These are phyloP conservation scores for Choricystis sp. DNA, from an alignment of 139 green algal species.

Conservation along the genomic window DNA sequence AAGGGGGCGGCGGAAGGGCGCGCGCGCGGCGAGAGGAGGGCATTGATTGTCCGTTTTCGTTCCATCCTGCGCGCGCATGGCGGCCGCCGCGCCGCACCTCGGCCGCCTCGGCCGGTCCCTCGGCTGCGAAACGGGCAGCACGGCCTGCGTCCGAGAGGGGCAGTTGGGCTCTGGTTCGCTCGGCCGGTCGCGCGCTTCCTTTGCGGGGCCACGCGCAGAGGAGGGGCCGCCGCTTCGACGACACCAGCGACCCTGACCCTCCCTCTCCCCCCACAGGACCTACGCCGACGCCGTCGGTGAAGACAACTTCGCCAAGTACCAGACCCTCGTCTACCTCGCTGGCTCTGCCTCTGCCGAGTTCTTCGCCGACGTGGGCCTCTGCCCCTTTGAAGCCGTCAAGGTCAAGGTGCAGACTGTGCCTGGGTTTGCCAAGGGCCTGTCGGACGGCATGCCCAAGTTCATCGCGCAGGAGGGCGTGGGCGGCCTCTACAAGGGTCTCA, in stretches of 20 bases:
- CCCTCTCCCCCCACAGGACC: constrained; percentile 14
- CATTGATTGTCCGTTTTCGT: too few relatives aligned
- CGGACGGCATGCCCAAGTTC: constrained; percentile 76
- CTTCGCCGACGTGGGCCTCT: constrained; percentile 86
- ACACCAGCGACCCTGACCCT: neutral
- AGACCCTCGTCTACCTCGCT: constrained; percentile 74
- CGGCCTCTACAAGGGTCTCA: constrained; percentile 75
- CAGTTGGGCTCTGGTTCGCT: too few relatives aligned
- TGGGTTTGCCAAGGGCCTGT: constrained; percentile 64
- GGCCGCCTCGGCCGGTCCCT: too few relatives aligned
- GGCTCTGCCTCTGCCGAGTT: constrained; percentile 82
- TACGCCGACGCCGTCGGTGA: constrained; percentile 69
- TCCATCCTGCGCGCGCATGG: too few relatives aligned
- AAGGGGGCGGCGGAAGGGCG: too few relatives aligned
- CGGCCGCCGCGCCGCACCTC: too few relatives aligned
- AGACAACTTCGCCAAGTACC: constrained; percentile 70
- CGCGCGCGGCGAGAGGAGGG: too few relatives aligned
- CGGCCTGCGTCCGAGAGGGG: too few relatives aligned
- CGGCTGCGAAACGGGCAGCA: too few relatives aligned
- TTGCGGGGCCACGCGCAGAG: too few relatives aligned
- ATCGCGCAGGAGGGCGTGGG: constrained; percentile 20
- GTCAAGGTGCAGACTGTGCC: constrained; percentile 86
- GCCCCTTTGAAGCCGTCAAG: constrained; percentile 91
- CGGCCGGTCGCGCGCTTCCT: too few relatives aligned
- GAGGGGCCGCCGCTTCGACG: too few relatives aligned